phyloP scores from a whole-genome alignment of 805 yeast species.

The Yarrowia osloensis region DNA sequence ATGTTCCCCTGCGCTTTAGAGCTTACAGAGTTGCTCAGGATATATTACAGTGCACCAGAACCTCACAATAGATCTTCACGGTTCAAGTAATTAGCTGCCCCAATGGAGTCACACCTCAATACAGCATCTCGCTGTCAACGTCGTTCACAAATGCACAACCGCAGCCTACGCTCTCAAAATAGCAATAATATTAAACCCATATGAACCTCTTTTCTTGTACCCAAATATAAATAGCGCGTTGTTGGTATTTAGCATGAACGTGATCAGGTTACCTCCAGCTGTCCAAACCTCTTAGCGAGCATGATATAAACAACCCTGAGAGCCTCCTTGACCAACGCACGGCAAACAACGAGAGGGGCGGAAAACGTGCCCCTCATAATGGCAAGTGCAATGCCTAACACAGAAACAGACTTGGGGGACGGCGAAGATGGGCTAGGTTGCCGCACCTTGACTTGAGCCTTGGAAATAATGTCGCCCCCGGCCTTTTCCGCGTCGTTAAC shows the following conservation, averaged over 20 bases:
- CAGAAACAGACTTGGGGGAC: conserved; percentile 15
- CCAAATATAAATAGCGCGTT: conserved; percentile 21
- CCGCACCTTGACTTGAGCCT: conserved; percentile 14
- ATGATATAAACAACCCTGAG: conserved; percentile 13
- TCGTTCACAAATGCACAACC: too few species aligned
- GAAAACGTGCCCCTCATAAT: conserved; percentile 19
- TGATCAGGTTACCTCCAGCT: conserved; percentile 14
- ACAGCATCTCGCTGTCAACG: too few species aligned
- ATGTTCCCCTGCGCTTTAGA: conserved; percentile 22
- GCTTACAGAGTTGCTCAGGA: not conserved
- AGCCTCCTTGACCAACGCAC: conserved; percentile 12
- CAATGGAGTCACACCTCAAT: not conserved
- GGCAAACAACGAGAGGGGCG: conserved; percentile 22
- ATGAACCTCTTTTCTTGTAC: conserved; percentile 24
- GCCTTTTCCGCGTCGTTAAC: conserved; percentile 32
- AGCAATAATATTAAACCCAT: not conserved
- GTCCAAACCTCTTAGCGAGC: conserved; percentile 21
- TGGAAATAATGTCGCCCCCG: conserved; percentile 24
- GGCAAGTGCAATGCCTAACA: conserved; percentile 24
- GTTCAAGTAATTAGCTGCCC: not conserved
- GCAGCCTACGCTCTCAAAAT: not conserved
- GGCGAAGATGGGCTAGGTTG: conserved; percentile 8
- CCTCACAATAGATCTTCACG: not conserved
- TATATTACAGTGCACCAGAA: not conserved
- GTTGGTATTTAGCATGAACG: conserved; percentile 10